Evolutionary conservation across 2,329 filamentous ascomycete species (phyloP).

Genomic region (Phialophora verrucosa): DNA sequence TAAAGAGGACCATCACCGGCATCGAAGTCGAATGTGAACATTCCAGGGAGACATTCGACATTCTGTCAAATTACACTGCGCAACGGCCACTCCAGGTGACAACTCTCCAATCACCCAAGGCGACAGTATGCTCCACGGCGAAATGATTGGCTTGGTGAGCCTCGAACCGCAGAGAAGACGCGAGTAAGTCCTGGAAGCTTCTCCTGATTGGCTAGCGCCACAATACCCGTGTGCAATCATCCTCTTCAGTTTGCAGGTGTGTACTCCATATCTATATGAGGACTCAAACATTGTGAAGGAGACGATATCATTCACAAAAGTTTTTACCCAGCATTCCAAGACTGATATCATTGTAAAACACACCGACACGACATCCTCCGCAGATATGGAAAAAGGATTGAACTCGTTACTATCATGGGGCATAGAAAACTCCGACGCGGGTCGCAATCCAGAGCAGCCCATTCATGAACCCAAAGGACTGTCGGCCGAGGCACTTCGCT

Average conservation of each 20-base stretch:
- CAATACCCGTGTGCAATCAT: not conserved
- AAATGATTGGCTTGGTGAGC: not conserved
- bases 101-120: not conserved
- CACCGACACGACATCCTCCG: slow-evolving; percentile 21
- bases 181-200: slow-evolving; percentile 32
- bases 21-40: not conserved
- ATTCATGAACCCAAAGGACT: slow-evolving; percentile 54
- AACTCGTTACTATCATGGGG: slow-evolving; percentile 83
- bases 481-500: slow-evolving; percentile 71
- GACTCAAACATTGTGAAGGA: not conserved
- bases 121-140: not conserved
- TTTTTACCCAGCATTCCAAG: not conserved
- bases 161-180: slow-evolving; percentile 30
- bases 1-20: not conserved
- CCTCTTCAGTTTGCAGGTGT: not conserved
- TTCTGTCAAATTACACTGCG: not conserved
- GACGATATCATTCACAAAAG: not conserved
- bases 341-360: not conserved
- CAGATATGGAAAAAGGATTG: slow-evolving; percentile 65
- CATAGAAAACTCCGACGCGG: slow-evolving; percentile 63
- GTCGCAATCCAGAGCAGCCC: slow-evolving; percentile 28
- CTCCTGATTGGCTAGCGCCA: slow-evolving; percentile 20
- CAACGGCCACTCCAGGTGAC: not conserved
- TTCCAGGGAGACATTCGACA: not conserved
- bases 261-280: not conserved